phyloP scores from a whole-genome alignment of 257 asterid species.

The Coffea canephora region DNA sequence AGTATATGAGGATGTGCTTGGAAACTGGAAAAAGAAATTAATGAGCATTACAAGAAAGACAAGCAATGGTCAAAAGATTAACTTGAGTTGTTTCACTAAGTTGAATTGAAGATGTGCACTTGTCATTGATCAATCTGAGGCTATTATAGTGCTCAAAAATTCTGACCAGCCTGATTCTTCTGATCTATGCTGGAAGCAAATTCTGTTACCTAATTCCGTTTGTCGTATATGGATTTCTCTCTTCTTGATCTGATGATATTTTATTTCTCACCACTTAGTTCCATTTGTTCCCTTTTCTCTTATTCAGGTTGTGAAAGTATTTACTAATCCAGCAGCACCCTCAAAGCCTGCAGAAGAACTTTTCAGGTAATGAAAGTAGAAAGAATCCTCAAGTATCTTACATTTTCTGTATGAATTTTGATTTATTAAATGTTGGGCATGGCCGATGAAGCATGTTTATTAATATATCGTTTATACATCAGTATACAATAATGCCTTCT shows the following conservation, averaged over 20 bases:
- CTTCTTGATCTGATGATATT: not conserved
- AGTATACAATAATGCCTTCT: too few species aligned
- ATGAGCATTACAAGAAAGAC: too few species aligned
- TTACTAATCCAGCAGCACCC: slow-evolving; percentile 79
- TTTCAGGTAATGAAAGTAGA: slow-evolving; percentile 47
- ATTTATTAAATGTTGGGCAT: not conserved
- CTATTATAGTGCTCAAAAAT: not conserved
- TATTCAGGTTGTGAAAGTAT: slow-evolving; percentile 78
- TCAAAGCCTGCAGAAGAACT: slow-evolving; percentile 52
- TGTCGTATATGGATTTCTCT: not conserved
- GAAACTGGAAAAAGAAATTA: not conserved
- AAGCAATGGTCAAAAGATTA: not conserved
- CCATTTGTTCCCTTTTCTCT: not conserved
- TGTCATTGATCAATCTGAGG: not conserved
- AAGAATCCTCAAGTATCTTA: not conserved
- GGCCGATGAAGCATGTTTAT: too few species aligned
- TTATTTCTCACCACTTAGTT: not conserved
- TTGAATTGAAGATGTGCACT: not conserved
- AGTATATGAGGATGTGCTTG: not conserved
- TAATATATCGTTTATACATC: too few species aligned
- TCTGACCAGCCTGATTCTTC: not conserved
- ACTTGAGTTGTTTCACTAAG: not conserved
- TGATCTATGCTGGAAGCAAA: not conserved
- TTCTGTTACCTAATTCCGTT: not conserved
- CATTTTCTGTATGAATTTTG: not conserved